Percentiles rank a stretch among this genome's conserved stretches.
These are phyloP conservation scores for Aphanomyces euteiches DNA, from an alignment of 352 stramenopile species.

Conservation along the genomic window DNA sequence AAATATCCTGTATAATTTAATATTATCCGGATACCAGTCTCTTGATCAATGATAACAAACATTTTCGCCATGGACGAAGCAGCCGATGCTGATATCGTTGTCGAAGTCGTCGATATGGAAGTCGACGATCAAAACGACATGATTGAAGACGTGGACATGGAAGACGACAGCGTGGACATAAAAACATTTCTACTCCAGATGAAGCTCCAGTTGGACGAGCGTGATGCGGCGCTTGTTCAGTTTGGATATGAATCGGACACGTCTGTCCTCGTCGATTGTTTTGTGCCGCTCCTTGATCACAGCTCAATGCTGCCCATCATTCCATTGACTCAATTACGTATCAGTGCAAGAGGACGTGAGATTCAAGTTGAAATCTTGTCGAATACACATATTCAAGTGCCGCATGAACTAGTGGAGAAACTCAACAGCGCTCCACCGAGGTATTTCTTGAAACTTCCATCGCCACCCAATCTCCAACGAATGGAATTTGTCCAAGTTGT, in stretches of 20 bases:
- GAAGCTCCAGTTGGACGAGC: conserved; percentile 18
- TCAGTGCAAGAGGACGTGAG: neutral
- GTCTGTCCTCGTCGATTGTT: conserved; percentile 22
- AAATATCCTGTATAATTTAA: neutral
- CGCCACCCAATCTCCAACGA: no score
- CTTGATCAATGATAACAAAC: no score
- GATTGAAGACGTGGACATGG: conserved; percentile 18
- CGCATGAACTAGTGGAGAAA: conserved; percentile 10
- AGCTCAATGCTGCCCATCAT: conserved; percentile 18
- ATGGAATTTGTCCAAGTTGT: conserved; percentile 15
- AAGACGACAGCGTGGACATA: neutral
- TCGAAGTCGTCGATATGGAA: conserved; percentile 24
- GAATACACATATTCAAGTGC: conserved; percentile 12
- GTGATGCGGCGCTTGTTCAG: neutral
- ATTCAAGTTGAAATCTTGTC: conserved; percentile 12
- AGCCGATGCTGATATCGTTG: conserved; percentile 1
- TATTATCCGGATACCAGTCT: neutral
- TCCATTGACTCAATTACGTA: neutral
- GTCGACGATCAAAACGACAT: neutral
- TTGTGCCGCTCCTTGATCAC: conserved; percentile 22
- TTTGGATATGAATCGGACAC: conserved; percentile 13
- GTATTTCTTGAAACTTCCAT: no score
- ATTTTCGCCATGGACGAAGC: neutral
- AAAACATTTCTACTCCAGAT: conserved; percentile 18
- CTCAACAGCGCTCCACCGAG: no score